phyloP scores from a whole-genome alignment of 1,284 basidiomycete genomes.

The Laetiporus sulphureus region DNA sequence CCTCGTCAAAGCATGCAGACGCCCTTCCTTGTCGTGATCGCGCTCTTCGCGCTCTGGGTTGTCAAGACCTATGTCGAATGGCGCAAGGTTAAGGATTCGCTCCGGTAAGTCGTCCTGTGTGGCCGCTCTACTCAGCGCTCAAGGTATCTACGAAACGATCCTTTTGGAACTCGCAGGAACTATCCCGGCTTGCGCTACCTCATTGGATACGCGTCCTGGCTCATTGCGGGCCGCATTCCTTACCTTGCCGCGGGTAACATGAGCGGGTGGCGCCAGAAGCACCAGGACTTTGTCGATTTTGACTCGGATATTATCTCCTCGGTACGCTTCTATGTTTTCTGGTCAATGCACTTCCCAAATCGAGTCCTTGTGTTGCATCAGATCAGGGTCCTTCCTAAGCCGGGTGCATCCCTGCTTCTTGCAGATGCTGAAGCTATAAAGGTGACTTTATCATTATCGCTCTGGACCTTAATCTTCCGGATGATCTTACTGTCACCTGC shows the following conservation, averaged over 20 bases:
- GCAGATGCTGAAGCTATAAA: slow-evolving; percentile 18
- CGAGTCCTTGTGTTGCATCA: neutral
- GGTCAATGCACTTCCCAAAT: neutral
- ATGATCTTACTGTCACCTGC: neutral
- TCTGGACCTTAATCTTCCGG: no score
- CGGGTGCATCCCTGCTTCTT: slow-evolving; percentile 8
- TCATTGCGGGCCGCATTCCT: slow-evolving; percentile 13
- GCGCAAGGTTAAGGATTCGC: neutral
- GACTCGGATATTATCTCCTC: slow-evolving; percentile 16
- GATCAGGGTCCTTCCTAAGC: neutral
- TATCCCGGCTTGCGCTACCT: slow-evolving; percentile 17
- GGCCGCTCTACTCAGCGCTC: no score
- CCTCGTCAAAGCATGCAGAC: neutral
- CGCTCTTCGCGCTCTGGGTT: neutral
- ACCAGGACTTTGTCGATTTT: slow-evolving; percentile 12
- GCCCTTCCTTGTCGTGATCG: neutral
- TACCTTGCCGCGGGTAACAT: slow-evolving; percentile 13
- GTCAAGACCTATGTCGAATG: neutral
- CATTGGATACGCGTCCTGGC: slow-evolving; percentile 9
- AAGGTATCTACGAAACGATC: no score
- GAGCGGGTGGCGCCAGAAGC: slow-evolving; percentile 11
- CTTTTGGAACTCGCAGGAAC: slow-evolving; percentile 12
- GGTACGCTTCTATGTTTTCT: slow-evolving; percentile 9
- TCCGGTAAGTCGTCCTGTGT: neutral
- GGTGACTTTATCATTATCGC: slow-evolving; percentile 9